Percentiles rank a stretch among this genome's conserved stretches.
phyloP scores from a whole-genome alignment of 1,284 basidiomycete species.

The Rhizoctonia solani region DNA sequence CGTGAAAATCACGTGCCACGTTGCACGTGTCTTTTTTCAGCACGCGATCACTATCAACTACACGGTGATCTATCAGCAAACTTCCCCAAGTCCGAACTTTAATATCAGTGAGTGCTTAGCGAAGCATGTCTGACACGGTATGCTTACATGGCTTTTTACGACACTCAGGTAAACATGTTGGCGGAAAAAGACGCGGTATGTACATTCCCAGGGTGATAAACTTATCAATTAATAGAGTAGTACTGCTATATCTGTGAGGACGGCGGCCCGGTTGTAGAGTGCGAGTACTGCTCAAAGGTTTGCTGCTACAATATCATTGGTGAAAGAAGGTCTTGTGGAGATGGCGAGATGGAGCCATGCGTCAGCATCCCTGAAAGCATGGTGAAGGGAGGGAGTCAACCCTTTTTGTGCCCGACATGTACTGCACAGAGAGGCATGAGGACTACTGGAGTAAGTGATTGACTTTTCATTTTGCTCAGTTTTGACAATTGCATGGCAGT shows the following conservation, averaged over 20 bases:
- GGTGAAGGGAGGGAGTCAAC: neutral
- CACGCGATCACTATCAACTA: no score
- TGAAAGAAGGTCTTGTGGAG: neutral
- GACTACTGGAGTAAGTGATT: neutral
- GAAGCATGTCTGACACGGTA: no score
- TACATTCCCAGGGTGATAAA: neutral
- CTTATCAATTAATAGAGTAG: neutral
- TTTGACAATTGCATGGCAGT: neutral
- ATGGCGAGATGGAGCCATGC: neutral
- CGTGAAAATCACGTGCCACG: no score
- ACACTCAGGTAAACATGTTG: neutral
- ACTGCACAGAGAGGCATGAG: neutral
- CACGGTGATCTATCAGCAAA: no score
- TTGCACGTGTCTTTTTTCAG: no score
- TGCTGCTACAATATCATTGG: constrained; percentile 14
- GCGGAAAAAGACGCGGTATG: neutral
- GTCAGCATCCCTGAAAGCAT: constrained; percentile 13
- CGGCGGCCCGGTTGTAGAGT: constrained; percentile 9
- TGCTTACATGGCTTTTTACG: neutral
- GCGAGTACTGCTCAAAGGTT: neutral
- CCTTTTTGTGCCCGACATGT: neutral
- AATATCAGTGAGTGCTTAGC: no score
- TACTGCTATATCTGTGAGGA: constrained; percentile 25
- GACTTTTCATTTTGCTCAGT: neutral
- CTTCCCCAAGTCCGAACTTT: no score